Base-by-base conservation (phyloP, 371 early-diverging fungal species). In the Blakeslea trispora region DNA sequence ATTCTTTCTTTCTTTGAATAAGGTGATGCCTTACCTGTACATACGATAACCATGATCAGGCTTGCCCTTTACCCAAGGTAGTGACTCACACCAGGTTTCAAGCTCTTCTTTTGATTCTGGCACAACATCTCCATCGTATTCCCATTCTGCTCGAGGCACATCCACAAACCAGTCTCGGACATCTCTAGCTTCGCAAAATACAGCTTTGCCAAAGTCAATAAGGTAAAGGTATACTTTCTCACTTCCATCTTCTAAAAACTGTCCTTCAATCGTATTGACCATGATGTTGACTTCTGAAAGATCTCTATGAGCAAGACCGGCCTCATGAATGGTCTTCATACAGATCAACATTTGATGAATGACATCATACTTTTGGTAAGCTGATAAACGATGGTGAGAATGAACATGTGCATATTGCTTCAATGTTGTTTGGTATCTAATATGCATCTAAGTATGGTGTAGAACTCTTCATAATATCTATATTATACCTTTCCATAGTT, bases 181-280 rank as follows among this genome's bases (percentile, higher is more conserved):
- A 57, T 85, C 85, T 10, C 69, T 64, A 0, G 71, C 57, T 8
- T 72, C 57, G 47, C 82, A 80, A 68, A 85, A 87, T 2, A 81
- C 81, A 0, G 85, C 81, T 51, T 87, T 87, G 19, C 87, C 84
- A 60, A 87, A 87, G 59, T 87, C 87, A 56, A 87, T 87, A 43
- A 86, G 59, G 28, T 79, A 82, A 3, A 86, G 58, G 23, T 67
- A 64, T 0, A 84, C 83, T 34, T 72, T 71, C 3, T 72, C 67
- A 37, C 77, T 77, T 0, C 81, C 79, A 45, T 86, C 87, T 45
- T 77, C 72, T 0, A 86, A 56, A 18, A 32, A 44, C 22, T 67
- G 59, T 1, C 68, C 72, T n/a, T 77, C 74, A 13, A 73, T 46
- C 22, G 73, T 76, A 52, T 81, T 77, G 28, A 87, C 79, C 87